phyloP scores from a whole-genome alignment of 306 rosid species.

The Rosa chinensis region DNA sequence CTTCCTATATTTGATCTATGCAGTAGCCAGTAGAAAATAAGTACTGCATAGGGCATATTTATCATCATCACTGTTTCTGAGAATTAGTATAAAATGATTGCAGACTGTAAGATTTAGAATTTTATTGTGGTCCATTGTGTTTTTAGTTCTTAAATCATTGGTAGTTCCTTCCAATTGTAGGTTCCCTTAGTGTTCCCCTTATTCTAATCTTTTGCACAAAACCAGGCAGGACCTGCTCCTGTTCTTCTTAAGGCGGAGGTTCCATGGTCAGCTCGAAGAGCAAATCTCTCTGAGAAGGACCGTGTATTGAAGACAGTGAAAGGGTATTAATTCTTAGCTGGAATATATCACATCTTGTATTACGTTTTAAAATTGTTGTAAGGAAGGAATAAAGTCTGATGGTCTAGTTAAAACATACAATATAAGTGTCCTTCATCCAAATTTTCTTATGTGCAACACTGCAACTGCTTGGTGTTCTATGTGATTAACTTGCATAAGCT shows the following conservation, averaged over 20 bases:
- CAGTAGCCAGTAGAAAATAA: background rate
- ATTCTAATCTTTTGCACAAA: background rate
- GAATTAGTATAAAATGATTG: background rate
- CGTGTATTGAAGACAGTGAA: constrained; percentile 43
- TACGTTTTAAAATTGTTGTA: background rate
- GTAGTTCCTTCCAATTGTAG: background rate
- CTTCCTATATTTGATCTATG: background rate
- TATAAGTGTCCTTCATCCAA: background rate
- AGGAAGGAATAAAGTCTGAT: background rate
- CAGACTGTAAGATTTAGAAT: background rate
- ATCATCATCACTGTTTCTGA: background rate
- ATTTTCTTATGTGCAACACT: background rate
- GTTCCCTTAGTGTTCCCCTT: background rate
- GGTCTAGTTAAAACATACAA: background rate
- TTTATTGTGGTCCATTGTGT: background rate
- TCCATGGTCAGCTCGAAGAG: constrained; percentile 46
- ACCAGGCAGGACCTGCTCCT: constrained; percentile 34
- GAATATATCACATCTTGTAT: background rate
- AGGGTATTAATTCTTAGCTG: constrained; percentile 29
- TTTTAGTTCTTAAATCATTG: background rate
- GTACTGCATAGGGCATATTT: background rate
- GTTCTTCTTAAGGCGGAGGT: constrained; percentile 40
- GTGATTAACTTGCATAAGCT: background rate
- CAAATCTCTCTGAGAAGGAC: constrained; percentile 40
- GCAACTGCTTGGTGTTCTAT: background rate